phyloP scores from a whole-genome alignment of 352 stramenopile species.

The Globisporangium splendens region DNA sequence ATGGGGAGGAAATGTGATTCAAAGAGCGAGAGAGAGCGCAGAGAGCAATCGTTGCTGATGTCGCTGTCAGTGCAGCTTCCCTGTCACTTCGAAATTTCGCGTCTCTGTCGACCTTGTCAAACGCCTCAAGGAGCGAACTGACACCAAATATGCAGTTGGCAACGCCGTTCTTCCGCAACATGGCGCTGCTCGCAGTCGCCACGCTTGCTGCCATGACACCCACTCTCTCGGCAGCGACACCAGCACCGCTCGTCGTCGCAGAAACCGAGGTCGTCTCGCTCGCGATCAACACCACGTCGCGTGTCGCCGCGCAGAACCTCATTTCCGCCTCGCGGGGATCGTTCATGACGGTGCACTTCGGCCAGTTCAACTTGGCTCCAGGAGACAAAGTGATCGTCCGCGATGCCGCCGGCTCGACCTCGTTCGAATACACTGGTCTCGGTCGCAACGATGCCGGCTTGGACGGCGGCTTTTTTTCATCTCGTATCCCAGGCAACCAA shows the following conservation, averaged over 20 bases:
- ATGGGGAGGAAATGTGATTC: too few species aligned
- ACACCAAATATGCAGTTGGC: neutral
- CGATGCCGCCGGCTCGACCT: conserved; percentile 10
- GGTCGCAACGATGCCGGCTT: conserved; percentile 27
- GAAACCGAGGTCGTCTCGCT: conserved; percentile 17
- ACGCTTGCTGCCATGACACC: neutral
- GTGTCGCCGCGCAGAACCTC: conserved; percentile 13
- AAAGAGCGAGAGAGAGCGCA: too few species aligned
- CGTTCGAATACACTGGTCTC: conserved; percentile 24
- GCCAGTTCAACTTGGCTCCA: conserved; percentile 26
- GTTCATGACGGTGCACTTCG: conserved; percentile 43
- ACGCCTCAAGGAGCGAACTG: neutral
- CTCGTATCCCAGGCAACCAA: conserved; percentile 17
- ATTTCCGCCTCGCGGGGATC: conserved; percentile 17
- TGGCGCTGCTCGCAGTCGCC: neutral
- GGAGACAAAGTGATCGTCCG: conserved; percentile 25
- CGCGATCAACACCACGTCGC: conserved; percentile 23
- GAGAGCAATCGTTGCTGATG: too few species aligned
- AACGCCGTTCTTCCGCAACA: neutral
- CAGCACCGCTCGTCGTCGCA: conserved; percentile 19
- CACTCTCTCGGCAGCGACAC: neutral
- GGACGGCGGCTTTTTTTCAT: conserved; percentile 30
- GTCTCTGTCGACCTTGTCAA: neutral
- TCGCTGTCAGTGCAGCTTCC: too few species aligned
- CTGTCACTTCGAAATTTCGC: too few species aligned